Evolutionary conservation across 1,139 yeast genomes (phyloP).

Genomic region (Hemisphaericaspora subhashii): DNA sequence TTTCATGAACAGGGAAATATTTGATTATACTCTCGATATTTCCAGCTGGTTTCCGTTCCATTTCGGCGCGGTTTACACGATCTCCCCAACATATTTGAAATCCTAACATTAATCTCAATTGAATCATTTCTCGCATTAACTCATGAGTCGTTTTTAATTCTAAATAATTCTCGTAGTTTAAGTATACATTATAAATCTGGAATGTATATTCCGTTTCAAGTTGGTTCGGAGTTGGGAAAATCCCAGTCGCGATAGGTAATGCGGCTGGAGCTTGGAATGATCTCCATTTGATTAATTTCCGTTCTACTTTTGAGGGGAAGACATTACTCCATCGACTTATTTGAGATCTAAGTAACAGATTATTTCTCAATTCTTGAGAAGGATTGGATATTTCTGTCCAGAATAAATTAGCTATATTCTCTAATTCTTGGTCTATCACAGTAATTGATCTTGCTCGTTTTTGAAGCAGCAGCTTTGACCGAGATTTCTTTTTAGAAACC

Average conservation of each 20-base stretch:
- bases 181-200: constrained; percentile 62
- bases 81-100: constrained; percentile 86
- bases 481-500: constrained; percentile 1
- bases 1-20: constrained; percentile 34
- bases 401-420: constrained; percentile 28
- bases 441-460: constrained; percentile 10
- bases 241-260: constrained; percentile 74
- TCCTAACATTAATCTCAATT: constrained; percentile 77
- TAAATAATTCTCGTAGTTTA: constrained; percentile 53
- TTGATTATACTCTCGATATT: constrained; percentile 44
- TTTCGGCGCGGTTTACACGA: constrained; percentile 63
- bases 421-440: constrained; percentile 9
- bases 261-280: constrained; percentile 93
- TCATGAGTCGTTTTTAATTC: constrained; percentile 57
- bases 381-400: constrained; percentile 76
- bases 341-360: constrained; percentile 40
- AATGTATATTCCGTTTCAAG: constrained; percentile 63
- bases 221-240: constrained; percentile 70
- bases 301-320: constrained; percentile 66
- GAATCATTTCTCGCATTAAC: constrained; percentile 83
- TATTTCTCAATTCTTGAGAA: constrained; percentile 54
- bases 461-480: background rate
- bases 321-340: constrained; percentile 81
- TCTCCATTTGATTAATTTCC: constrained; percentile 83
- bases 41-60: constrained; percentile 60